Conservation (phyloP, 306 rosid genomes). For the Vachellia pachyceras region DNA sequence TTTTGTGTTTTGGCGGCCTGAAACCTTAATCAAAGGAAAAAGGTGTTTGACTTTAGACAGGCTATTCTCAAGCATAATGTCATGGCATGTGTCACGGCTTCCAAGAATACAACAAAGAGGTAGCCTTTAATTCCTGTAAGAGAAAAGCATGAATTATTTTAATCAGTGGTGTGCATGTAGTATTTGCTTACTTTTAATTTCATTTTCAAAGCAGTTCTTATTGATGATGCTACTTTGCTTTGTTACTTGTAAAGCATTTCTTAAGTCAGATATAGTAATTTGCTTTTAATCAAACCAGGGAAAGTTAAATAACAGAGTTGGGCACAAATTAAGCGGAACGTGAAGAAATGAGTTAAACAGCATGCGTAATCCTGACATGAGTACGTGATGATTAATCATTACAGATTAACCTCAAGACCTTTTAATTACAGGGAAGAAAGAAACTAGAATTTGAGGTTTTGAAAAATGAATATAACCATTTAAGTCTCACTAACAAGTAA, state of each 20-base stretch:
- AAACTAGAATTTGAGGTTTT: not conserved
- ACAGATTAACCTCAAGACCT: not conserved
- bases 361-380: not conserved
- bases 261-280: not conserved
- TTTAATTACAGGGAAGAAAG: not conserved
- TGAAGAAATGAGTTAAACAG: not conserved
- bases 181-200: conserved; percentile 1
- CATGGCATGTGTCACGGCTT: conserved; percentile 29
- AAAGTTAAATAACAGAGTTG: not conserved
- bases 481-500: too few species aligned
- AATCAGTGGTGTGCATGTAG: not conserved
- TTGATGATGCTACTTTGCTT: not conserved
- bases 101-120: conserved; percentile 21
- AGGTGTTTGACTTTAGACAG: conserved; percentile 25
- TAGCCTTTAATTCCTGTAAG: not conserved
- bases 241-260: not conserved
- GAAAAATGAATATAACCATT: too few species aligned
- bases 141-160: too few species aligned
- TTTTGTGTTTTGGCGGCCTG: not conserved
- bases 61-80: conserved; percentile 5
- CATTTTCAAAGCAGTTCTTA: not conserved
- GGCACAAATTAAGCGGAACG: not conserved
- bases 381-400: not conserved
- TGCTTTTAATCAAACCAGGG: not conserved
- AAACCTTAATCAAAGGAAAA: conserved; percentile 38